These are phyloP conservation scores for Lasiodiplodia hormozganensis DNA, from an alignment of 2,329 filamentous ascomycete species.

Conservation along the genomic window DNA sequence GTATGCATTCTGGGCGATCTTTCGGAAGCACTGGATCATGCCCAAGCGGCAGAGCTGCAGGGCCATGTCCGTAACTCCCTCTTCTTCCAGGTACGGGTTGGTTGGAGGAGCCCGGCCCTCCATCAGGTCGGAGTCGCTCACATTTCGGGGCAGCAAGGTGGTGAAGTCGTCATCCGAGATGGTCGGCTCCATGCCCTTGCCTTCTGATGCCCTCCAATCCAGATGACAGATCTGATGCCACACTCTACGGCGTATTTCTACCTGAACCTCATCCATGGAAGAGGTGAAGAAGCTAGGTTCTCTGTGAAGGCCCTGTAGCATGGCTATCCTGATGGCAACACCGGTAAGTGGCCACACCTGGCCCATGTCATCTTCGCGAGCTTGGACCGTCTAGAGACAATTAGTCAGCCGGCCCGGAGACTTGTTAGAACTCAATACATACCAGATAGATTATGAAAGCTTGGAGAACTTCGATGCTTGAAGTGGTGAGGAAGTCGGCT, in stretches of 20 bases:
- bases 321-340: slow-evolving; percentile 45
- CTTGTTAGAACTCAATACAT: neutral
- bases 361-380: slow-evolving; percentile 48
- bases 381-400: slow-evolving; percentile 41
- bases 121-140: slow-evolving; percentile 48
- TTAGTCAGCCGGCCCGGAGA: neutral
- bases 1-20: slow-evolving; percentile 47
- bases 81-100: slow-evolving; percentile 42
- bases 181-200: slow-evolving; percentile 48
- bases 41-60: slow-evolving; percentile 46
- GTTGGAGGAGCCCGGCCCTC: slow-evolving; percentile 43
- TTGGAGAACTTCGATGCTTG: slow-evolving; percentile 46
- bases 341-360: slow-evolving; percentile 48
- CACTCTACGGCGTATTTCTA: slow-evolving; percentile 45
- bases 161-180: slow-evolving; percentile 48
- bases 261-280: slow-evolving; percentile 46
- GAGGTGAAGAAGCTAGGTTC: slow-evolving; percentile 48
- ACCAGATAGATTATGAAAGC: slow-evolving; percentile 45
- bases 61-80: slow-evolving; percentile 42
- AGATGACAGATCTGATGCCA: slow-evolving; percentile 49
- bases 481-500: slow-evolving; percentile 47
- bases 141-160: slow-evolving; percentile 45
- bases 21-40: slow-evolving; percentile 43
- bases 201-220: slow-evolving; percentile 47
- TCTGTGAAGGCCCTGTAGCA: slow-evolving; percentile 47